Base-by-base conservation (phyloP, 208 protist species). In the Wallacemonas sp. region DNA sequence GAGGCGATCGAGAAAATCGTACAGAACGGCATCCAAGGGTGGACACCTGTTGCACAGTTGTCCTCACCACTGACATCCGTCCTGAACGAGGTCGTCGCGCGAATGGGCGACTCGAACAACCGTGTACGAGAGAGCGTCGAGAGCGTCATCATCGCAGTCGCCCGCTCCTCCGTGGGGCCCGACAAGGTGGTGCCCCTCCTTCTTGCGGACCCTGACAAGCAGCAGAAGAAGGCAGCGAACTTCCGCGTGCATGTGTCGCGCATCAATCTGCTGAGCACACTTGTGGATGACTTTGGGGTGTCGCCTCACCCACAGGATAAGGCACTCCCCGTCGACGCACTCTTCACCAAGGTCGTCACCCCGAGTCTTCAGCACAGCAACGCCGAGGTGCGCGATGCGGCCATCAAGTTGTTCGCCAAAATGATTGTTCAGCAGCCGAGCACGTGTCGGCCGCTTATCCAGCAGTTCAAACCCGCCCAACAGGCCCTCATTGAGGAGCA, bases 281-380 rank as follows among this genome's bases (percentile, higher is more conserved):
- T 97, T 46, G 73, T 97, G 26, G 83, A 93, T 32, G 69, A 78
- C 27, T 89, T 86, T 54, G 89, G 88, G 24, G 68, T 93, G 26
- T 58, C 21, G 1, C 14, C 70, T 19, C 24, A 66, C 21, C 21
- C 44, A 1, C 62, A 83, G 63, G 61, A 55, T 30, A 26, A 29
- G 19, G 74, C 75, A 1, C 77, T 97, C 16, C 80, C 91, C 56
- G 41, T 75, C 14, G 44, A 72, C 17, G 61, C 34, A 11, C 62
- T 97, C 19, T 67, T 94, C 49, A 68, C 72, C 11, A 60, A 74
- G 23, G 80, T 87, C 24, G 73, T 95, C 3, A 52, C 93, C 23
- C 88, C 82, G 0, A 83, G 75, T 36, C 67, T 97, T 52, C 72
- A 87, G 48, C 78, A 95, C 72, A 78, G 87, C 52, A 95, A 82